Base-by-base conservation (phyloP, 176 grass and related monocot species). In the Alopecurus myosuroides region DNA sequence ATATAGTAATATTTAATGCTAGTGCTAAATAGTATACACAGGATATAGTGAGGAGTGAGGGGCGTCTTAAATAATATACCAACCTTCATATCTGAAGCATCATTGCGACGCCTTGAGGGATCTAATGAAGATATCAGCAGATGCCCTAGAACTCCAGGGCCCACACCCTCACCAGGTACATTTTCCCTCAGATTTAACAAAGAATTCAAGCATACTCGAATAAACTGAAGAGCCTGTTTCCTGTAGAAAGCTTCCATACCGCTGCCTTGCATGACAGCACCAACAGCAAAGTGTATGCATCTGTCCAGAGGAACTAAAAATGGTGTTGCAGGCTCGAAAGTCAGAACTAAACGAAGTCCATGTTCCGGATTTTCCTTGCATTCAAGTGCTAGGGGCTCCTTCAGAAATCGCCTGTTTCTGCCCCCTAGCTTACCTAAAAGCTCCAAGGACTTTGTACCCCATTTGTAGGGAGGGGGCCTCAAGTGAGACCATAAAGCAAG, bases 301-400 rank as follows among this genome's bases (percentile, higher is more conserved):
- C 91, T 91, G 83, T 99, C 97, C 79, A 99, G 79, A 61, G 97
- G 97, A 77, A 99, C 97, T 60, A 96, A 88, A 94, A 99, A 99
- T 4, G 97, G 97, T 30, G 97, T 99, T 17, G 91, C 83, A n/a
- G 97, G 97, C 86, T 96, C 97, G 84, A 99, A 99, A 70, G 97
- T 99, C 68, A 99, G 91, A 87, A 99, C 94, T 58, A 99, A 66
- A 56, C 97, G 97, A 51, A 99, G 90, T 62, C 97, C 97, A 79
- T 99, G 97, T 76, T 99, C 97, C 1, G 97, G 97, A 84, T 99
- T 99, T 86, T 99, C 97, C 86, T 99, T 99, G 86, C 90, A 96
- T 82, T 99, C 97, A 76, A 99, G 87, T 44, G 90, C 65, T 23
- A 96, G 90, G 14, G 94, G 94, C 78, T 99, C 97, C 84, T 90